Base-by-base conservation (phyloP, 331 rosid species). In the Saraca asoca region DNA sequence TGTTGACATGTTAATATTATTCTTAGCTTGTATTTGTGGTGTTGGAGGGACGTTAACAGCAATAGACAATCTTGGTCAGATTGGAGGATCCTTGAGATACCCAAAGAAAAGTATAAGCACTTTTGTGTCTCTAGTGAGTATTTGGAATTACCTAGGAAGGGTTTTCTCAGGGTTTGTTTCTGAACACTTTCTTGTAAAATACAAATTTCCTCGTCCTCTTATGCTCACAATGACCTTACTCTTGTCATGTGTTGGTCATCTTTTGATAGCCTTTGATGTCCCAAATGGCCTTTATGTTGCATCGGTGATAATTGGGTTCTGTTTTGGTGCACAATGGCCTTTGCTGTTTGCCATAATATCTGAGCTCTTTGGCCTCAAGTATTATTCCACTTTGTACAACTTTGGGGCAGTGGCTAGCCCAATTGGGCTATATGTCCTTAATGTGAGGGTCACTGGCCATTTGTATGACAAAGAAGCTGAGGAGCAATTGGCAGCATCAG, bases 101-200 rank as follows among this genome's bases (percentile, higher is more conserved):
- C 79, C 77, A 2, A 4, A 68, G 2, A 37, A 20, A 8, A 76
- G 79, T 0, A 16, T 76, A 6, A 64, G 17, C 20, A 15, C 82
- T 4, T 81, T 81, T 54, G 82, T 73, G 9, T 76, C 85, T 6
- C 69, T 81, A 0, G 73, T 73, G 0, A 81, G 77, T 51, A 81
- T 77, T 20, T 81, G 85, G 82, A 80, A 73, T 59, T 77, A 68
- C 76, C 73, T 76, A 37, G 82, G 85, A 5, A 62, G 85, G 7
- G 85, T 81, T 20, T 81, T 81, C 14, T 52, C 85, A 0, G 85
- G 85, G 12, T 81, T 76, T 57, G 54, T 72, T 9, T 81, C 85
- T 0, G 85, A 81, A 60, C 24, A 5, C 18, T 75, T 81, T 3
- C 48, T 76, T 6, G 38, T 24, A 3, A 76, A 29, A 52, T 75